phyloP scores from a whole-genome alignment of 2,329 filamentous ascomycete genomes.

The Aspergillus pseudoglaucus region DNA sequence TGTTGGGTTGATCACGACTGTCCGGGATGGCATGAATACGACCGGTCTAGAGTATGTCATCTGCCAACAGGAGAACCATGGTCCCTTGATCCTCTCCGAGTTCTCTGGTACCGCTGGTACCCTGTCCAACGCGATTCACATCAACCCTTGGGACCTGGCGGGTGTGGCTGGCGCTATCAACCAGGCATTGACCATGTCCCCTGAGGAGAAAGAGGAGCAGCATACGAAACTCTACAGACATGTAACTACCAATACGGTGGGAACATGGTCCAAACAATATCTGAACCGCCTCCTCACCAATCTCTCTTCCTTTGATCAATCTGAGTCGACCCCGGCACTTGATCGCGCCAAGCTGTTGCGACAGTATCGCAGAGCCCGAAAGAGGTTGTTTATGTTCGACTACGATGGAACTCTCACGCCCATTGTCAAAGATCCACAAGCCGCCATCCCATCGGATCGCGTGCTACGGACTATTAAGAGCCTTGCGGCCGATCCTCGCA shows the following conservation, averaged over 20 bases:
- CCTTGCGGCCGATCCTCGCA: constrained; percentile 71
- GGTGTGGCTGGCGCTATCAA: constrained; percentile 81
- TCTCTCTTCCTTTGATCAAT: constrained; percentile 67
- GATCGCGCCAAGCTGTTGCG: constrained; percentile 66
- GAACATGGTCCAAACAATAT: constrained; percentile 76
- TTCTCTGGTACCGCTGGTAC: constrained; percentile 92
- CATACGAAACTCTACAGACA: constrained; percentile 73
- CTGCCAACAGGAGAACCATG: constrained; percentile 79
- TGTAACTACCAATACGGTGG: constrained; percentile 78
- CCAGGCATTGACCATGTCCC: constrained; percentile 68
- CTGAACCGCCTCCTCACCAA: constrained; percentile 73
- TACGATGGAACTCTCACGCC: constrained; percentile 96
- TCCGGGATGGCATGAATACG: constrained; percentile 96
- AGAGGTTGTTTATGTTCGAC: constrained; percentile 95
- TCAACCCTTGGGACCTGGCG: constrained; percentile 90
- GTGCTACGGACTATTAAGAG: constrained; percentile 73
- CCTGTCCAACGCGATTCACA: constrained; percentile 79
- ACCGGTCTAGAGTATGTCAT: constrained; percentile 92
- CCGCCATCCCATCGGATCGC: constrained; percentile 78
- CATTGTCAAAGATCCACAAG: constrained; percentile 85
- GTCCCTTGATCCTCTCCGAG: constrained; percentile 88
- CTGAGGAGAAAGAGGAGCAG: constrained; percentile 59
- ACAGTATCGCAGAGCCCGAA: constrained; percentile 67
- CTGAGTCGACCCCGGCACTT: constrained; percentile 71
- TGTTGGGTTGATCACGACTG: constrained; percentile 89